Conservation (phyloP, 192 early-diverging fungal genomes). For the Rhizophagus clarus region DNA sequence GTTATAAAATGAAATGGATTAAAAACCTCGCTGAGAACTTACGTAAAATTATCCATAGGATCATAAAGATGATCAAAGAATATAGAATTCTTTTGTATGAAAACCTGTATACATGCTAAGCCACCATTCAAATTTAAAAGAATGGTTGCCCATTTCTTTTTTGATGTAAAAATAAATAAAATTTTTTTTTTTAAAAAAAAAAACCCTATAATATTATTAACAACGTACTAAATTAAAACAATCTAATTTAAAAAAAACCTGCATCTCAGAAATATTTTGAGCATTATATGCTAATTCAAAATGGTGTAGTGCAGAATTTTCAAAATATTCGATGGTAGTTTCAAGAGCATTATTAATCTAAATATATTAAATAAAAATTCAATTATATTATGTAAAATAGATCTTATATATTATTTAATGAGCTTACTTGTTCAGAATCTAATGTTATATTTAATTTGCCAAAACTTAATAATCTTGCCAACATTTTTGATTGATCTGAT, state of each 20-base stretch:
- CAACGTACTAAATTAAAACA: not conserved
- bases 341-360: slow-evolving; percentile 59
- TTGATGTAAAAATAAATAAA: not conserved
- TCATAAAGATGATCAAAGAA: slow-evolving; percentile 78
- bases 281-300: slow-evolving; percentile 80
- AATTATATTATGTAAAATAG: not conserved
- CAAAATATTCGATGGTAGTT: slow-evolving; percentile 80
- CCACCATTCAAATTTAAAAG: slow-evolving; percentile 76
- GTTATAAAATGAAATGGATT: not conserved
- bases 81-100: slow-evolving; percentile 83
- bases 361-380: not conserved
- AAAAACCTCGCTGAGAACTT: slow-evolving; percentile 12
- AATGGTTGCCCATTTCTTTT: slow-evolving; percentile 62
- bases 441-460: slow-evolving; percentile 51
- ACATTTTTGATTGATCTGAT: slow-evolving; percentile 59
- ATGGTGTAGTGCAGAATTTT: slow-evolving; percentile 68
- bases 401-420: too few species aligned
- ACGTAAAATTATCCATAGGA: slow-evolving; percentile 58
- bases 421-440: slow-evolving; percentile 62
- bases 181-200: slow-evolving; percentile 23
- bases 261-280: slow-evolving; percentile 66
- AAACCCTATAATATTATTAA: not conserved
- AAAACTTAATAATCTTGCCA: slow-evolving; percentile 57
- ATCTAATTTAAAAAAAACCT: slow-evolving; percentile 36
- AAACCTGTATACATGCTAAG: slow-evolving; percentile 67